A percentile compares a stretch with the other conserved stretches of the same genome.
phyloP scores from a whole-genome alignment of 2,329 filamentous ascomycete genomes.

The Kalmusia sp. region DNA sequence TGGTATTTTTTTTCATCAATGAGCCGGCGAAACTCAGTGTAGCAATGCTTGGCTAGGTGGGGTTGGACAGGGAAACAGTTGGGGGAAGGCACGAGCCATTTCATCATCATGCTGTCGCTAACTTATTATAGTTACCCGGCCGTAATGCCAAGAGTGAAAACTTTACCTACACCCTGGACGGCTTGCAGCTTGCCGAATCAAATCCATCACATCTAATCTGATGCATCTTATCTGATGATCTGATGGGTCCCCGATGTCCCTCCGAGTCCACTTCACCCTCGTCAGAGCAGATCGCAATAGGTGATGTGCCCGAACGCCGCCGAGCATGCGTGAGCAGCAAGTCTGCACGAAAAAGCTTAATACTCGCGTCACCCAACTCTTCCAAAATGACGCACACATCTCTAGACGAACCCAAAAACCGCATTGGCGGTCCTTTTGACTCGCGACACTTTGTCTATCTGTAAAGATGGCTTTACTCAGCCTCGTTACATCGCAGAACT shows the following conservation, averaged over 20 bases:
- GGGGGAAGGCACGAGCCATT: too few species aligned
- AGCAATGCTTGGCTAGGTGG: not conserved
- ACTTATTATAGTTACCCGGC: not conserved
- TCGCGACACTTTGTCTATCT: not conserved
- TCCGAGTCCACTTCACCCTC: conserved; percentile 1
- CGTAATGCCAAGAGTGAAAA: conserved; percentile 1
- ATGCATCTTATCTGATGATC: conserved; percentile 15
- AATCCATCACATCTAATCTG: conserved; percentile 6
- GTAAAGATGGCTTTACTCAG: conserved; percentile 2
- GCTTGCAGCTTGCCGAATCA: conserved; percentile 2
- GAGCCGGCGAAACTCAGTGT: too few species aligned
- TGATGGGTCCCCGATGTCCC: conserved; percentile 1
- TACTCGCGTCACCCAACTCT: not conserved
- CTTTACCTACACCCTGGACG: not conserved
- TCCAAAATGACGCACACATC: too few species aligned
- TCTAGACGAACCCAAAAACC: too few species aligned
- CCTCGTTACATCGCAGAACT: not conserved
- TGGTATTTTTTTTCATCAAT: too few species aligned
- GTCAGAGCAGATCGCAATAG: conserved; percentile 1
- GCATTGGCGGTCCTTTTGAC: too few species aligned
- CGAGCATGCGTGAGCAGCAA: not conserved
- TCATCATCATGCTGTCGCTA: too few species aligned
- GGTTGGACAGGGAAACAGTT: too few species aligned
- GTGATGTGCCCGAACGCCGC: not conserved
- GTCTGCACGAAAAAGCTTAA: not conserved